Conservation (phyloP, 2,329 filamentous ascomycete genomes). For the Fusarium clavum region DNA sequence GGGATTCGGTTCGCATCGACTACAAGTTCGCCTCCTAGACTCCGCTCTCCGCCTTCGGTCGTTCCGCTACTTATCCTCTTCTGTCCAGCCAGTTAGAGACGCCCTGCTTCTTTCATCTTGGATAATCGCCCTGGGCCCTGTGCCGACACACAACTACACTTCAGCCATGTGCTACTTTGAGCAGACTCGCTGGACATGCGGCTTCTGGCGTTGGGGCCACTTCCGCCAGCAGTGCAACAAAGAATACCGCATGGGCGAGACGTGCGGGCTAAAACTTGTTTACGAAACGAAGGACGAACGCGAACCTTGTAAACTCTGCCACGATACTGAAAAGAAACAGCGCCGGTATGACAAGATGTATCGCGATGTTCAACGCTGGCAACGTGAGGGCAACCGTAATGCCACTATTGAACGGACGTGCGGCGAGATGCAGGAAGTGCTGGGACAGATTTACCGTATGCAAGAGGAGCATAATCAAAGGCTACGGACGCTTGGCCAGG, state of each 20-base stretch:
- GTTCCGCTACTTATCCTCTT: slow-evolving; percentile 30
- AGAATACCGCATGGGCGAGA: slow-evolving; percentile 96
- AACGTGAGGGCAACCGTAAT: slow-evolving; percentile 76
- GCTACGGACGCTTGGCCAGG: slow-evolving; percentile 50
- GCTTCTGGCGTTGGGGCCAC: slow-evolving; percentile 94
- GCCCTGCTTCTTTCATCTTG: slow-evolving; percentile 7
- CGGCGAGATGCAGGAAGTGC: slow-evolving; percentile 74
- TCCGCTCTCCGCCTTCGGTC: slow-evolving; percentile 34
- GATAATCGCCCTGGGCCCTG: slow-evolving; percentile 20
- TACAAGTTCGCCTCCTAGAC: slow-evolving; percentile 29
- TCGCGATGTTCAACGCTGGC: slow-evolving; percentile 81
- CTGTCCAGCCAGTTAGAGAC: slow-evolving; percentile 25
- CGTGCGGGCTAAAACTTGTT: slow-evolving; percentile 92
- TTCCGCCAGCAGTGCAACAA: slow-evolving; percentile 94
- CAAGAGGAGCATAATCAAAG: slow-evolving; percentile 53
- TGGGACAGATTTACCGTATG: slow-evolving; percentile 67
- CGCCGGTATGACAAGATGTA: slow-evolving; percentile 79
- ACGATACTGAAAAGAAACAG: slow-evolving; percentile 87
- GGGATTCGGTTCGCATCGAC: slow-evolving; percentile 37
- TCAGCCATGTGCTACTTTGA: slow-evolving; percentile 93
- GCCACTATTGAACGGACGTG: slow-evolving; percentile 79
- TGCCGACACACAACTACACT: slow-evolving; percentile 35
- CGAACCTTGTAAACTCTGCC: slow-evolving; percentile 84
- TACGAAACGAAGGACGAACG: slow-evolving; percentile 74
- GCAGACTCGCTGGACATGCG: slow-evolving; percentile 84